These are phyloP conservation scores for Aspergillus kassunensis DNA, from an alignment of 495 filamentous ascomycete genomes.

Conservation along the genomic window DNA sequence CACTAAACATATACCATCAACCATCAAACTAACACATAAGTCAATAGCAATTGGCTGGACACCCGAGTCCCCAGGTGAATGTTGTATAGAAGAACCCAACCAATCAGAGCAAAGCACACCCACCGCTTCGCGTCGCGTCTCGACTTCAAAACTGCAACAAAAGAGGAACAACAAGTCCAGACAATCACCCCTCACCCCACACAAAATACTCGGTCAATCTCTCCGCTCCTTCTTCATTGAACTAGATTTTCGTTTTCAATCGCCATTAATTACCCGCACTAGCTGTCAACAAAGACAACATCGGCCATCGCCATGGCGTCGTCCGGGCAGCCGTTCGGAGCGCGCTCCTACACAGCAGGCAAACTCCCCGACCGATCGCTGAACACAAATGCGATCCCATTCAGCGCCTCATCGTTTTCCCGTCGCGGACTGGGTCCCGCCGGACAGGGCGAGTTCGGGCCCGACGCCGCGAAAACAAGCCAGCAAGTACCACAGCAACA, in stretches of 20 bases:
- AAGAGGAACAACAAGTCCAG: not conserved
- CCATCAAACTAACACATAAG: too few species aligned
- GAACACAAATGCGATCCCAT: constrained; percentile 39
- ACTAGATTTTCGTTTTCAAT: too few species aligned
- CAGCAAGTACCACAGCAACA: constrained; percentile 27
- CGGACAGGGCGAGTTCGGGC: constrained; percentile 27
- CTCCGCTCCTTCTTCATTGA: too few species aligned
- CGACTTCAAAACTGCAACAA: not conserved
- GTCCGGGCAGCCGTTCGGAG: constrained; percentile 45
- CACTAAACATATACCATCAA: too few species aligned
- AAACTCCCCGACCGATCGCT: constrained; percentile 49
- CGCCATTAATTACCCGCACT: too few species aligned
- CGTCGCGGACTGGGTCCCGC: constrained; percentile 28
- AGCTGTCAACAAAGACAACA: not conserved
- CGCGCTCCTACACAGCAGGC: constrained; percentile 44
- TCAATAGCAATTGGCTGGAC: not conserved
- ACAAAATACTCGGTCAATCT: not conserved
- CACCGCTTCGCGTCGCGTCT: constrained; percentile 19
- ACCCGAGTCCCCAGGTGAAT: not conserved
- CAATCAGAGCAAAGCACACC: constrained; percentile 5
- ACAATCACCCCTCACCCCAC: not conserved
- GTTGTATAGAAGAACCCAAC: constrained; percentile 3
- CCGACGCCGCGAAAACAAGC: constrained; percentile 26
- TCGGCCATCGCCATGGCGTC: constrained; percentile 27
- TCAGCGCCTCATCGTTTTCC: constrained; percentile 47